Evolutionary conservation across 2,329 filamentous ascomycete genomes (phyloP), one percentile per base, ranked within the genome.

Genomic region (Ceratocystis ficicola): DNA sequence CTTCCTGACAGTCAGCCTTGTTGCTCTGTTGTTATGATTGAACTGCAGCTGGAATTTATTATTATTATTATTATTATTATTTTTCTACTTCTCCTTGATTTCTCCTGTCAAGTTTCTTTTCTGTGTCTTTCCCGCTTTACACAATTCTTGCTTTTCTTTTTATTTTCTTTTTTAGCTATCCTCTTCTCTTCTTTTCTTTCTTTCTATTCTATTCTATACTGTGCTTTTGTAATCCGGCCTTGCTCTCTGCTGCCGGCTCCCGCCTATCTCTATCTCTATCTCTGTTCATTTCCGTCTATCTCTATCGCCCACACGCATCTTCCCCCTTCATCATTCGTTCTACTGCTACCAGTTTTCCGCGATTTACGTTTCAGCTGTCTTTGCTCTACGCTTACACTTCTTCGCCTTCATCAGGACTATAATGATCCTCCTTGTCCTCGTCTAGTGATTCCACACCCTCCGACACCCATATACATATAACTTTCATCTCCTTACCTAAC

Each of bases 391-490:
- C 60, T 62, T 63, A 50, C 32, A n/a, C 44, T 63, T 63, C 44
- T 50, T 63, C 30, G 10, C 44, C 32, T 50, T 3, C 22, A 22
- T 52, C 48, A 28, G 20, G 36, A 52, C 50, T 60, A 44, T 65
- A 66, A 64, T 66, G 65, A 64, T 61, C 65, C 65, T 67, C 28
- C 28, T 4, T 5, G 28, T 12, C 10, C n/a, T 64, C 61, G 50
- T 52, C 44, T 55, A 52, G 65, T 64, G 30, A 67, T 64, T 52
- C 65, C n/a, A 61, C 62, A 44, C 44, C 60, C 22, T 41, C 46
- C 62, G 62, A 64, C 50, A 30, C 46, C 62, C 48, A 32, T 32
- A 52, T 55, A 52, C 48, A 25, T 44, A 64, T 50, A 64, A 12
- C 12, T 41, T 41, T 41, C 36, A 41, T 41, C 36, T 41, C 36